Conservation (phyloP, 768 basidiomycete genomes). For the Panellus pusillus region DNA sequence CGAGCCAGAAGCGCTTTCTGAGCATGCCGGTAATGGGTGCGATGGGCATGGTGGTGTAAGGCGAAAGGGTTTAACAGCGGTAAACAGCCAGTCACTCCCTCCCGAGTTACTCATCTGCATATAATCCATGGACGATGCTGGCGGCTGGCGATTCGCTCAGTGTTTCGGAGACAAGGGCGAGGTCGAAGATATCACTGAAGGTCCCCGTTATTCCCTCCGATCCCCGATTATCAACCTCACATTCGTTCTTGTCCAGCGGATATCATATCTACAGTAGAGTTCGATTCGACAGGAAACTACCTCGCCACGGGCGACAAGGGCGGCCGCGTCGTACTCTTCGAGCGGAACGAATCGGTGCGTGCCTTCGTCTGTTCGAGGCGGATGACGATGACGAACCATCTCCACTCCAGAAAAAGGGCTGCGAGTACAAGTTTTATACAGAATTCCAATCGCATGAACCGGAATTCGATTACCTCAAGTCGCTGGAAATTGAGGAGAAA, state of each 20-base stretch:
- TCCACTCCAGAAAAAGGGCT: slow-evolving; percentile 86
- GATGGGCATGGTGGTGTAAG: slow-evolving; percentile 61
- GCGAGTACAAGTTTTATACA: slow-evolving; percentile 99
- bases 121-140: slow-evolving; percentile 78
- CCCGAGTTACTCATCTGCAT: slow-evolving; percentile 26
- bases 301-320: slow-evolving; percentile 99
- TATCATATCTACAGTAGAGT: slow-evolving; percentile 99
- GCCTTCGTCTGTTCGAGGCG: slow-evolving; percentile 24
- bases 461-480: slow-evolving; percentile 99
- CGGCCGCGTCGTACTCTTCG: slow-evolving; percentile 96
- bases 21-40: slow-evolving; percentile 92
- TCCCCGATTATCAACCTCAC: slow-evolving; percentile 4
- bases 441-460: slow-evolving; percentile 99
- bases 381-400: slow-evolving; percentile 20
- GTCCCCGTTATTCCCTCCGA: slow-evolving; percentile 39
- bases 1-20: slow-evolving; percentile 90
- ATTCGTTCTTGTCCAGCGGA: slow-evolving; percentile 64
- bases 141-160: slow-evolving; percentile 98
- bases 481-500: slow-evolving; percentile 99
- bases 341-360: slow-evolving; percentile 93
- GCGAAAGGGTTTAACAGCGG: slow-evolving; percentile 24
- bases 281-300: slow-evolving; percentile 98
- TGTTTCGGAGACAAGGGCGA: slow-evolving; percentile 99
- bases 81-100: slow-evolving; percentile 25
- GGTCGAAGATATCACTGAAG: slow-evolving; percentile 99